Evolutionary conservation across 768 basidiomycete species (phyloP), one percentile per base, ranked within the genome.

Genomic region (Trametes elegans): DNA sequence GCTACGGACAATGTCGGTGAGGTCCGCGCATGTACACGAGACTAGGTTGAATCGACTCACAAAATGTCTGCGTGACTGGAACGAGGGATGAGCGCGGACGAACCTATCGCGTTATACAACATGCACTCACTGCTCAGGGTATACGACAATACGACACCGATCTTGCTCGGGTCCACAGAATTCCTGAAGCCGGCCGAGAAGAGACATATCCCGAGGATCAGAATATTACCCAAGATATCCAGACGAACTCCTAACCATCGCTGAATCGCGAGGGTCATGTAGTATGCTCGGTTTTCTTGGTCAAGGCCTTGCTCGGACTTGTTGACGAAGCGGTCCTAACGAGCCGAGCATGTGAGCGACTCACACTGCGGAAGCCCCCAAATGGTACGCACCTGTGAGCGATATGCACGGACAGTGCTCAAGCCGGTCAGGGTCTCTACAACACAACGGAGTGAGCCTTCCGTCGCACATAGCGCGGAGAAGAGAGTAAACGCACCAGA

Each of bases 171-270:
- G 58, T 79, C 74, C 27, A 84, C 78, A 0, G 76, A 68, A 34
- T 74, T 70, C 16, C 85, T 70, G 65, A 84, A 83, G 2, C 82
- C 80, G 11, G 81, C 81, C 2, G 84, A 86, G 64, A 90, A 88
- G 13, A 90, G 67, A 2, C 74, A 82, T 40, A 92, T 87, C 1
- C 85, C 84, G 18, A 90, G 73, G 23, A 90, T 75, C 11, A 90
- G 69, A n/a, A 83, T 55, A 61, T 87, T 86, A 1, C 81, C 84
- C 23, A 87, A 79, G 23, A 87, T 68, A 57, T 89, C 87, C 1
- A 90, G 74, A 13, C 87, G 74, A 7, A 85, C 65, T 3, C 76
- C 75, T 1, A 88, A 72, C 84, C 84, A 88, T 41, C 81, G 71
- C 65, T 88, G 85, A 52, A 87, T 82, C 5, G 79, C 72, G 34